Conservation (phyloP, 768 basidiomycete species). For the Lactifluus hygrophoroides region DNA sequence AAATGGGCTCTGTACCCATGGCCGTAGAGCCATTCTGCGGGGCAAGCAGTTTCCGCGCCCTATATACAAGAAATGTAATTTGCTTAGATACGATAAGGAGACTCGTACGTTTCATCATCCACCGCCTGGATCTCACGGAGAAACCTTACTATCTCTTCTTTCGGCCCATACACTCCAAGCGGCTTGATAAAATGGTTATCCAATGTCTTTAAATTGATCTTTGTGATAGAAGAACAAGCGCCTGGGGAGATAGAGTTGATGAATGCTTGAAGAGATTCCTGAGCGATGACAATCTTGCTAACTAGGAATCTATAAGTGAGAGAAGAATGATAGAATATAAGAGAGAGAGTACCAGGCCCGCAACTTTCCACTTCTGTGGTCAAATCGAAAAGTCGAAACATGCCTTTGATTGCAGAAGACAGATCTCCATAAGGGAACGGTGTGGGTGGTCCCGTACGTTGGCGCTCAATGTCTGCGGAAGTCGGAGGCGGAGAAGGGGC, state of each 20-base stretch:
- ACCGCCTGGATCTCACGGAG: conserved; percentile 31
- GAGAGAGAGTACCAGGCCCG: conserved; percentile 35
- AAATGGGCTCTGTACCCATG: conserved; percentile 18
- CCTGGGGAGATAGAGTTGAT: conserved; percentile 42
- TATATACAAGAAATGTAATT: not conserved
- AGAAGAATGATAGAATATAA: not conserved
- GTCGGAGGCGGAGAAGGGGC: too few species aligned
- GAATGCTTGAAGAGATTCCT: conserved; percentile 39
- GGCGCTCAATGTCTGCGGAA: too few species aligned
- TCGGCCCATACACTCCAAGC: conserved; percentile 41
- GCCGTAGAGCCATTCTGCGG: conserved; percentile 1
- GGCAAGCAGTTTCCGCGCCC: conserved; percentile 18
- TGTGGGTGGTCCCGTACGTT: not conserved
- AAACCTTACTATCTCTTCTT: conserved; percentile 17
- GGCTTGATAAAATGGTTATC: conserved; percentile 28
- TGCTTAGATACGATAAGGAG: too few species aligned
- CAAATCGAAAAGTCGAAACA: conserved; percentile 46
- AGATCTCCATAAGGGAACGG: not conserved
- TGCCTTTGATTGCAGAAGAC: conserved; percentile 28
- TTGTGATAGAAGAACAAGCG: conserved; percentile 43
- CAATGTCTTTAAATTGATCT: conserved; percentile 44
- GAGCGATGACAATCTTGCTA: conserved; percentile 52
- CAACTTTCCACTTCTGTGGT: conserved; percentile 41
- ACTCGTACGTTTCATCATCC: conserved; percentile 33
- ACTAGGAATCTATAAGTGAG: conserved; percentile 27